These are phyloP conservation scores for Diaporthe velutina DNA, from an alignment of 2,329 filamentous ascomycete species.

Conservation along the genomic window DNA sequence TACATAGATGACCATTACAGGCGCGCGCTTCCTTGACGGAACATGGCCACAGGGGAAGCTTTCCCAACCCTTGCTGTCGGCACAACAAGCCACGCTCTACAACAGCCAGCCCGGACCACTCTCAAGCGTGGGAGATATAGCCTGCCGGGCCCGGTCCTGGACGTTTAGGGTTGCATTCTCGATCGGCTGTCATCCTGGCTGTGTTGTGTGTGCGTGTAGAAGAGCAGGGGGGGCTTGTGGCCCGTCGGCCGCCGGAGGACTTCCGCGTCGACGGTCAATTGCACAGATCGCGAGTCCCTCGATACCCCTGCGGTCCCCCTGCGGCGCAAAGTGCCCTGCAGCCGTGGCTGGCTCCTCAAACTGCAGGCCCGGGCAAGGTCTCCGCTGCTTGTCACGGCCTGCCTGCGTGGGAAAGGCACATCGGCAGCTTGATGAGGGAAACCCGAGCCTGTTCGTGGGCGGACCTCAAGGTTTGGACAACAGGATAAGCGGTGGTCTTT, in stretches of 20 bases:
- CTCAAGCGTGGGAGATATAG: conserved; percentile 2
- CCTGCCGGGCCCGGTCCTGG: conserved; percentile 12
- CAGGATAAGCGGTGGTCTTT: conserved; percentile 29
- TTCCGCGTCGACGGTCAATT: conserved; percentile 13
- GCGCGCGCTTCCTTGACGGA: not conserved
- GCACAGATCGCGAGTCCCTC: conserved; percentile 4
- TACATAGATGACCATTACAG: not conserved
- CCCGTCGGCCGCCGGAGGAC: conserved; percentile 27
- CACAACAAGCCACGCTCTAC: not conserved
- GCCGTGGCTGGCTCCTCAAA: not conserved
- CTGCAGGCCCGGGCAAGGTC: conserved; percentile 24
- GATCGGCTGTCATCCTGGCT: conserved; percentile 25
- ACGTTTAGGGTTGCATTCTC: conserved; percentile 14
- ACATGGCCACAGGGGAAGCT: not conserved
- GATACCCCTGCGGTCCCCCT: not conserved
- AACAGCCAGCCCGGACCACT: conserved; percentile 6
- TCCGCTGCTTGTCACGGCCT: conserved; percentile 28
- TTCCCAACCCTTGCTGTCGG: not conserved
- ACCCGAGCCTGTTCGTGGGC: conserved; percentile 5
- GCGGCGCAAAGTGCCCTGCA: conserved; percentile 8
- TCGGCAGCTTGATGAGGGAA: conserved; percentile 14
- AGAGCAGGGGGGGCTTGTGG: not conserved
- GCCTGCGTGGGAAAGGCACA: conserved; percentile 6
- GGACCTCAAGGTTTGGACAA: conserved; percentile 14
- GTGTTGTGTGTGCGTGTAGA: not conserved